Evolutionary conservation across 1,284 basidiomycete genomes (phyloP).

Genomic region (Chalciporus sp.): DNA sequence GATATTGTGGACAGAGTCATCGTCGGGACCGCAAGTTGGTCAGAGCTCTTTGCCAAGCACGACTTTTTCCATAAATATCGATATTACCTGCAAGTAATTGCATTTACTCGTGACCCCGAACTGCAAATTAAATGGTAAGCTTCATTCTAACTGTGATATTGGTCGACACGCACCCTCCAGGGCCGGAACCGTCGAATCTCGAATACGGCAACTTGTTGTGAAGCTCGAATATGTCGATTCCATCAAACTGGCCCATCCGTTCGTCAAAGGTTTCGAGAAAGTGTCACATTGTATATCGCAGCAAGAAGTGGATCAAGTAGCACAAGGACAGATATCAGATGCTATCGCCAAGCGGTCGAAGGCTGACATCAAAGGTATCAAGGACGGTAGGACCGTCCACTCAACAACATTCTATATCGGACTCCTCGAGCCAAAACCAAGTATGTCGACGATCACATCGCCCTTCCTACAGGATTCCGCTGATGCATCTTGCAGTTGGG

Average conservation of each 20-base stretch:
- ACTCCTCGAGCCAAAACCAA: conserved; percentile 88
- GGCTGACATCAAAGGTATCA: conserved; percentile 79
- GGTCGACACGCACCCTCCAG: conserved; percentile 43
- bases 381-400: conserved; percentile 79
- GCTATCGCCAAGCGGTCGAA: conserved; percentile 73
- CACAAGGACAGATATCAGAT: conserved; percentile 84
- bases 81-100: conserved; percentile 98
- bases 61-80: conserved; percentile 92
- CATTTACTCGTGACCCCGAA: conserved; percentile 83
- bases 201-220: conserved; percentile 94
- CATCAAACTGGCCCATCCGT: conserved; percentile 91
- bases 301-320: conserved; percentile 86
- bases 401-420: conserved; percentile 98
- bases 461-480: conserved; percentile 14
- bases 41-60: conserved; percentile 89
- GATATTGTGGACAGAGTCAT: conserved; percentile 94
- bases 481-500: conserved; percentile 52
- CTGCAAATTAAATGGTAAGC: conserved; percentile 92
- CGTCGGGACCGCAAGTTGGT: conserved; percentile 85
- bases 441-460: conserved; percentile 50
- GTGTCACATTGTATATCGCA: conserved; percentile 82
- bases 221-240: conserved; percentile 96
- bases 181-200: conserved; percentile 96
- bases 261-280: conserved; percentile 92
- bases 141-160: not conserved